Base-by-base conservation (phyloP, 441 rosid genomes). In the Erysimum pusillum region DNA sequence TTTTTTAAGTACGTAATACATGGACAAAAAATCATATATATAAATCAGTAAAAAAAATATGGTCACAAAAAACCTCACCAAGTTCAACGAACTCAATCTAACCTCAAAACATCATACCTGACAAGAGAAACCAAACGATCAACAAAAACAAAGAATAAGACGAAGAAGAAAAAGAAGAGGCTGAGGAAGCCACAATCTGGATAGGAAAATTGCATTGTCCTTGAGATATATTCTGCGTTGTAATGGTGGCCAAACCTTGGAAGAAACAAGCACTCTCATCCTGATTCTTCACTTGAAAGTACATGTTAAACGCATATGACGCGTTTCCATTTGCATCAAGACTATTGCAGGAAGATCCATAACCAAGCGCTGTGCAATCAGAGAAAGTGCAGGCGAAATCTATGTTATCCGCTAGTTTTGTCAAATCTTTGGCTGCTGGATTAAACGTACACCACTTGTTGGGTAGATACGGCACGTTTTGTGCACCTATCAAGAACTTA, bases 251-350 rank as follows among this genome's bases (percentile, higher is more conserved):
- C 74, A 94, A 32, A 20, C 96, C 97, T 73, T 89, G 81, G 75
- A 94, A 94, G 82, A 78, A 41, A 71, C 98, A 94, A 61, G 90
- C 89, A 75, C 18, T 38, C 0, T 86, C 88, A 22, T 85, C 77
- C 66, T 94, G 98, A 56, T 88, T 82, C 75, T 69, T 69, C 65
- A 91, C 9, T 93, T 96, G 59, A 82, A 69, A 93, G 77, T 87
- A 91, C 97, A 87, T 90, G 66, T 94, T 94, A 78, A 94, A 91
- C 9, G 98, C 98, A 39, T 86, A 89, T 0, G 98, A 93, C 2
- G 94, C 97, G 49, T 91, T 93, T 20, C 89, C 89, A 32, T 81
- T 87, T 1, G 87, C 82, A 9, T 88, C 95, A 80, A 88, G 7
- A 87, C 80, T 71, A 34, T 89, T 87, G 38, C 98, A 91, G 0